Percentiles rank a stretch among this genome's conserved stretches.
Evolutionary conservation across 2,329 filamentous ascomycete genomes (phyloP).

Genomic region (Xylariales sp.): DNA sequence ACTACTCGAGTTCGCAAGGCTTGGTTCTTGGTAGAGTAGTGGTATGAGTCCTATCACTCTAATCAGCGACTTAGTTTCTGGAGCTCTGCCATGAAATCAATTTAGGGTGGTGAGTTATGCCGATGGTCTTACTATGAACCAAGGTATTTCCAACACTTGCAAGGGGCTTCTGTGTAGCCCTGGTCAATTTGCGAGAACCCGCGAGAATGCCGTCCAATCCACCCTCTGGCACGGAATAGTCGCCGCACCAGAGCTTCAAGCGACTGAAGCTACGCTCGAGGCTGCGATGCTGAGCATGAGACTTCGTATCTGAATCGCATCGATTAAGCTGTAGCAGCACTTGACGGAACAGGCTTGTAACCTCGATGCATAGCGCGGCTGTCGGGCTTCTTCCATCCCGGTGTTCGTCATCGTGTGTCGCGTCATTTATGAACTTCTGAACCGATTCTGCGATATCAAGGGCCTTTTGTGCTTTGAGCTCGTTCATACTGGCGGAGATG

Average conservation of each 20-base stretch:
- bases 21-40: background rate
- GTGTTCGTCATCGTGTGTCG: background rate
- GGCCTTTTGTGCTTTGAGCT: background rate
- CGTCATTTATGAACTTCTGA: background rate
- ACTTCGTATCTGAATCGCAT: background rate
- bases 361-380: background rate
- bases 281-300: background rate
- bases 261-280: constrained; percentile 1
- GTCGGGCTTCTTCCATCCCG: background rate
- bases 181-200: background rate
- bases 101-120: background rate
- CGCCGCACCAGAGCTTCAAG: background rate
- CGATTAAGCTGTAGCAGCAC: background rate
- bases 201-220: background rate
- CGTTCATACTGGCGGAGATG: too few species aligned
- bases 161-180: background rate
- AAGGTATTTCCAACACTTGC: background rate
- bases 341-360: background rate
- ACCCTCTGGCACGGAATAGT: background rate
- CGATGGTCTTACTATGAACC: background rate
- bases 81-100: background rate
- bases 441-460: background rate
- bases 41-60: background rate
- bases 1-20: background rate
- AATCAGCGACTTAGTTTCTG: background rate